Base-by-base conservation (phyloP, 305 asterid species). In the Fraxinus albicans region DNA sequence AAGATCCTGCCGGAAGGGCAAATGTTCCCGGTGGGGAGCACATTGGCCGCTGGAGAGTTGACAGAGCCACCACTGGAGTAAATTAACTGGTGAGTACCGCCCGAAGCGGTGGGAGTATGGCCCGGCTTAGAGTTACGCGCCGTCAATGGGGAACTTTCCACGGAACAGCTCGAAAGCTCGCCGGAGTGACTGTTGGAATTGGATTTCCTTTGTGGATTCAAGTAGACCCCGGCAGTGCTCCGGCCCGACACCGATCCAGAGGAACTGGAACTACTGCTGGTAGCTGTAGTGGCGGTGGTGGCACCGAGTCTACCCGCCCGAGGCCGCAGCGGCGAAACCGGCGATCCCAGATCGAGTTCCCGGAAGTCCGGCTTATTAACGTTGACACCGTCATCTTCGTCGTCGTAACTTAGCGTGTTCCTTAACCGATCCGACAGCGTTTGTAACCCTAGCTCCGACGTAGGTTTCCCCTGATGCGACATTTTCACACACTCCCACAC, bases 261-360 rank as follows among this genome's bases (percentile, higher is more conserved):
- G 3, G 97, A 92, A 67, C 98, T 89, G 73, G 98, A 94, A 78
- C 97, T 90, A 79, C 93, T 91, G 50, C 96, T 67, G 73, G 73
- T 25, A 4, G 73, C 73, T 65, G 73, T 25, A 27, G 74, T 67
- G 36, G 38, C 33, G 19, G 74, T 25, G 74, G n/a, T 77, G 17
- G 90, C 69, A 7, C 85, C 36, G 38, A 75, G 77, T 1, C 89
- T 88, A 35, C 83, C 15, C 81, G 67, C 19, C n/a, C 90, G 90
- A 15, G 90, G 42, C 67, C 88, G 84, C 77, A 91, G 88, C 35
- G 97, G 94, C 29, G 98, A 93, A 81, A 90, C 84, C 35, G 97
- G 96, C 1, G 99, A 94, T 38, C 90, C 95, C 89, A 90, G 92
- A 90, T 94, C 95, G 88, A 89, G 96, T 82, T 96, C 97, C 31